Evolutionary conservation across 768 basidiomycete species (phyloP), one percentile per base, ranked within the genome.

Genomic region (Lentinula lateritia): DNA sequence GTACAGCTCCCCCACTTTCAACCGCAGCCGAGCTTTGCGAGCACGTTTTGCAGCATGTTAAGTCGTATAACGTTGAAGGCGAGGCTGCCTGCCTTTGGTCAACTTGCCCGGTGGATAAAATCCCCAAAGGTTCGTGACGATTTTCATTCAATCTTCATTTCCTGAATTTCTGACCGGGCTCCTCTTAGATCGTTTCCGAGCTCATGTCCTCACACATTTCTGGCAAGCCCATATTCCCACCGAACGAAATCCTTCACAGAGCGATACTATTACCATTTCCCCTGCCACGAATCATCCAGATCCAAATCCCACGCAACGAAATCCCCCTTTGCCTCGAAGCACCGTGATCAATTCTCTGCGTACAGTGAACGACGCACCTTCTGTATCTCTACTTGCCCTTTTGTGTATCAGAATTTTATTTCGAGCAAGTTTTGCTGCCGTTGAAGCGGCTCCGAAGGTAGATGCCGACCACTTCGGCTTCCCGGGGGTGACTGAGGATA

Each of bases 401-500:
- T 82, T 95, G 23, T 85, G 92, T 63, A 82, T 95, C 52, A 89
- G 95, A 8, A 86, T 93, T 61, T 79, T 96, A 18, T 95, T 92
- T 71, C 82, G 91, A 50, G 83, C 85, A 5, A 84, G 93, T 1
- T 92, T 93, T 67, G 87, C 88, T 18, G 83, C 88, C 6, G 76
- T 79, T 7, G 90, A 91, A 64, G 77, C 74, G 50, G 82, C 82
- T 0, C 90, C 90, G 36, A 81, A 90, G 32, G 86, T 80, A 2
- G 89, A 92, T 68, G 88, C 83, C 20, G 92, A 95, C 61, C 90
- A 92, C 64, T 96, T 95, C 72, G 94, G 94, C 0, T 92, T 96
- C 71, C 95, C 95, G 5, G 93, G 89, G 0, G 58, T 92, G 20
- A 76, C 92, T 41, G 89, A 92, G 63, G 91, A 90, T 20, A 80